Percentiles rank a stretch among this genome's conserved stretches.
These are phyloP conservation scores for Amphibolis antarctica DNA, from an alignment of 106 monocot genomes.

Conservation along the genomic window DNA sequence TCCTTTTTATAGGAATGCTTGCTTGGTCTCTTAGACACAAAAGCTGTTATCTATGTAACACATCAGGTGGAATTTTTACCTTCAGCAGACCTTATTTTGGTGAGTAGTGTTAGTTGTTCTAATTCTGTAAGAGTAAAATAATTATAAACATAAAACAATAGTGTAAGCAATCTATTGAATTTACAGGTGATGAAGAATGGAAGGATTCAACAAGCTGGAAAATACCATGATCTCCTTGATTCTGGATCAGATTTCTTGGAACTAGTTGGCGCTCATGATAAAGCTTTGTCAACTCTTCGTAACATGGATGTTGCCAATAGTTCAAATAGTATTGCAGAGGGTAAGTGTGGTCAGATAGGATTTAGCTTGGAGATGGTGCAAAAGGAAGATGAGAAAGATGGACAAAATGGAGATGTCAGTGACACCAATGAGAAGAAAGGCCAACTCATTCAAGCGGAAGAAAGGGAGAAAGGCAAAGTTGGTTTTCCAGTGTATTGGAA, in stretches of 20 bases:
- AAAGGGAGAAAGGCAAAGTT: conserved; percentile 91
- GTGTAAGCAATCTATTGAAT: background rate
- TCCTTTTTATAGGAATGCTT: conserved; percentile 57
- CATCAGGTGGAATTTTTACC: conserved; percentile 95
- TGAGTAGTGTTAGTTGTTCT: conserved; percentile 20
- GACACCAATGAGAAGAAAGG: conserved; percentile 32
- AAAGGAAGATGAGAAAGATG: conserved; percentile 21
- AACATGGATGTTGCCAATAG: conserved; percentile 13
- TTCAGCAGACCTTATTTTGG: conserved; percentile 86
- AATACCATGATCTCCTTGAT: conserved; percentile 61
- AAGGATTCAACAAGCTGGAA: conserved; percentile 67
- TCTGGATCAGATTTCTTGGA: conserved; percentile 80
- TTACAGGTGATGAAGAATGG: conserved; percentile 60
- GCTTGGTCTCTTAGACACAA: conserved; percentile 51
- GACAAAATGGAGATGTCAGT: conserved; percentile 26
- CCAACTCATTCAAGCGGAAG: conserved; percentile 84
- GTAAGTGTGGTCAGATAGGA: conserved; percentile 6
- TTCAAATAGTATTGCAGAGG: conserved; percentile 9
- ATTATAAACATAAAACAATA: no score
- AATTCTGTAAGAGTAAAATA: background rate
- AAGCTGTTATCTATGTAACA: conserved; percentile 82
- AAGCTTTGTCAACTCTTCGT: conserved; percentile 47
- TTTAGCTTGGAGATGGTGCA: background rate
- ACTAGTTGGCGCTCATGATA: conserved; percentile 68
- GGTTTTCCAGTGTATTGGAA: conserved; percentile 88